Evolutionary conservation across 441 rosid genomes (phyloP), one percentile per base, ranked within the genome.

Genomic region (Bocquillonia castaneifolia): DNA sequence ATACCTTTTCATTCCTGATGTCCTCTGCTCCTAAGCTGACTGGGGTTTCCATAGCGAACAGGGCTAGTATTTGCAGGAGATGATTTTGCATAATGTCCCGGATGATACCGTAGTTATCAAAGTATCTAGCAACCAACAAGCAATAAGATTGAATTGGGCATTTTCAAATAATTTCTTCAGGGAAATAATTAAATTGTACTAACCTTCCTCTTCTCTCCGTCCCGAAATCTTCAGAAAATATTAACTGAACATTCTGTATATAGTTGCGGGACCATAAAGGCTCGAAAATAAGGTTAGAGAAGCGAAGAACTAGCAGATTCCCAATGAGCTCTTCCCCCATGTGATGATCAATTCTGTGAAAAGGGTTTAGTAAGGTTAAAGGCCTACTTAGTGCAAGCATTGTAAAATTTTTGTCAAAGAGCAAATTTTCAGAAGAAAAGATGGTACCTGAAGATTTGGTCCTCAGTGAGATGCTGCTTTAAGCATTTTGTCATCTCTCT

Each of bases 1-100:
- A 6, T 45, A 90, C 98, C 93, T 93, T 93, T 69, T 93, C 98
- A 71, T 89, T 93, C 78, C 98, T 80, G 61, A 88, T 76, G 78
- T 93, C 97, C 81, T 93, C 98, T 25, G 92, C 98, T 61, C 88
- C 96, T 75, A 93, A 86, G 86, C 97, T 93, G 67, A 93, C 93
- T 12, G 96, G 98, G 4, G 96, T 84, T 82, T 91, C 98, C 98
- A 91, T 93, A 25, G 98, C 97, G 48, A 93, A 93, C 22, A 93
- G 81, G 23, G 96, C 86, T 44, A 93, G 74, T 67, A 91, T 91
- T 85, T 93, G 99, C 76, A 93, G 75, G 57, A 93, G 90, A 85
- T 93, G 99, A 64, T 91, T 91, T 70, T 93, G 99, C 96, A 89
- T 89, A 75, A 93, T 88, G 71, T 93, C 99, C 59, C 97, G 67